Conservation (phyloP, 2,329 filamentous ascomycete genomes). For the Epichloe sp. region DNA sequence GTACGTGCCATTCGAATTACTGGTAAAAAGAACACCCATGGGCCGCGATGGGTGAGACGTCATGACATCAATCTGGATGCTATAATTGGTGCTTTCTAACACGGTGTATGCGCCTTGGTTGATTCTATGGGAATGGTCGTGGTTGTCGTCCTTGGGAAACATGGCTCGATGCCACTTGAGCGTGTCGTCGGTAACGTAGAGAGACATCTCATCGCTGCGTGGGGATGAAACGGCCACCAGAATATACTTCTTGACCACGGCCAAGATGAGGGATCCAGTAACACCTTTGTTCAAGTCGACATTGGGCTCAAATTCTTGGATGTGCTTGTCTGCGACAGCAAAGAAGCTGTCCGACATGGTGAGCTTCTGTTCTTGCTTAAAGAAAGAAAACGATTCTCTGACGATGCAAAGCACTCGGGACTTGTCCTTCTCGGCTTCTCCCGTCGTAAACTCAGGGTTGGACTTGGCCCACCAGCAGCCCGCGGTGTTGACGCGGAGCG, state of each 20-base stretch:
- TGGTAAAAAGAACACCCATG: constrained; percentile 85
- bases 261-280: constrained; percentile 68
- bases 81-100: constrained; percentile 93
- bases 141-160: constrained; percentile 66
- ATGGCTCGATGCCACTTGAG: constrained; percentile 81
- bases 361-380: constrained; percentile 63
- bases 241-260: constrained; percentile 73
- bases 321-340: constrained; percentile 30
- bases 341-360: constrained; percentile 79
- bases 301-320: constrained; percentile 60
- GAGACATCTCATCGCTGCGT: constrained; percentile 76
- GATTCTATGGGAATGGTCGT: constrained; percentile 54
- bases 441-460: constrained; percentile 58
- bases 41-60: constrained; percentile 49
- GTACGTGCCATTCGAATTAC: constrained; percentile 94
- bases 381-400: constrained; percentile 55
- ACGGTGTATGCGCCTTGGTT: constrained; percentile 85
- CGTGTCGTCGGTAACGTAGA: constrained; percentile 80
- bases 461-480: constrained; percentile 84
- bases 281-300: constrained; percentile 63
- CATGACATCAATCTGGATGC: constrained; percentile 91
- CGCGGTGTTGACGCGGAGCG: constrained; percentile 53
- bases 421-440: constrained; percentile 49
- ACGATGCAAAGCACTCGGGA: constrained; percentile 71
- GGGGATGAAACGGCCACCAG: constrained; percentile 70